These are phyloP conservation scores for Collariella sp. DNA, from an alignment of 495 filamentous ascomycete genomes.

Conservation along the genomic window DNA sequence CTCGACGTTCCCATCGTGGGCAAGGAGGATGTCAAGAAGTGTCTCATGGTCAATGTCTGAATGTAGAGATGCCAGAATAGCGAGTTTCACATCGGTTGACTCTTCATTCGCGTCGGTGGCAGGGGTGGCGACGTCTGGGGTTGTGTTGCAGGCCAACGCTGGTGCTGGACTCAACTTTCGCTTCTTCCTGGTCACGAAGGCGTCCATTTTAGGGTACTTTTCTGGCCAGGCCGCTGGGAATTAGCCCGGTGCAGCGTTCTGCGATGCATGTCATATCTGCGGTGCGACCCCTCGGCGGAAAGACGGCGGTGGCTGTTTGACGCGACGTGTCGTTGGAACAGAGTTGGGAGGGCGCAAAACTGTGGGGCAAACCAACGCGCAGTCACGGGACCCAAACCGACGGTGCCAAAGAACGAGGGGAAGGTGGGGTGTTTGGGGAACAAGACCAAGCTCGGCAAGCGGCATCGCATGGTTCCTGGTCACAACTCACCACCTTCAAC, in stretches of 20 bases:
- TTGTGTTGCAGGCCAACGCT: too few species aligned
- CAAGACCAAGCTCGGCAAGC: too few species aligned
- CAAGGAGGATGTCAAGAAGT: constrained; percentile 70
- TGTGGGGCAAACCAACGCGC: background rate
- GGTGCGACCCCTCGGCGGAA: background rate
- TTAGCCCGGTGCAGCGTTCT: background rate
- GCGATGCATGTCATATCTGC: background rate
- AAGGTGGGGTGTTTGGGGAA: background rate
- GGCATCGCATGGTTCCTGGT: too few species aligned
- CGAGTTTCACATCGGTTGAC: constrained; percentile 82
- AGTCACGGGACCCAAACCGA: constrained; percentile 7
- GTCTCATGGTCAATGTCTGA: constrained; percentile 51
- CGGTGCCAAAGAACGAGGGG: too few species aligned
- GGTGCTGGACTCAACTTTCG: constrained; percentile 28
- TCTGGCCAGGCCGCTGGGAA: background rate
- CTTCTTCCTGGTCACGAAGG: constrained; percentile 38
- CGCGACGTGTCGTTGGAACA: constrained; percentile 1
- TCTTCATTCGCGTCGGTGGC: constrained; percentile 41
- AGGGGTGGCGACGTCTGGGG: background rate
- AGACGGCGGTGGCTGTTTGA: background rate
- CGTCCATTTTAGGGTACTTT: constrained; percentile 28
- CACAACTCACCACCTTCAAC: too few species aligned
- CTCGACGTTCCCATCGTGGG: constrained; percentile 67
- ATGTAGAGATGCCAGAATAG: constrained; percentile 69
- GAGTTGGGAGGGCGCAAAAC: too few species aligned